Evolutionary conservation across 371 early-diverging fungal genomes (phyloP).

Genomic region (Choanephora cucurbitarum): DNA sequence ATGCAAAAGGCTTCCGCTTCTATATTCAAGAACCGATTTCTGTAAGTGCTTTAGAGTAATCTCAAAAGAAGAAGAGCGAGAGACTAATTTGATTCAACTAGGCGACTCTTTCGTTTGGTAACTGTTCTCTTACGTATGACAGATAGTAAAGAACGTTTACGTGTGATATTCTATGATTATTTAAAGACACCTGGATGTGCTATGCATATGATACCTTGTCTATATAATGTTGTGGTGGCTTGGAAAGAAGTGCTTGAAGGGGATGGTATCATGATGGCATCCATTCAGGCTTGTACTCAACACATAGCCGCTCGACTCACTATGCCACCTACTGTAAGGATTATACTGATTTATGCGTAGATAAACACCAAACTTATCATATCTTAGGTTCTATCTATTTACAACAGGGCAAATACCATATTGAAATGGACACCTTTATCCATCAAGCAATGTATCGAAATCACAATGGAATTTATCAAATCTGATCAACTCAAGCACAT

Average conservation of each 20-base stretch:
- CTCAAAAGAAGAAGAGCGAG: no score
- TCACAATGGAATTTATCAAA: no score
- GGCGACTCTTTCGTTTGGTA: not conserved
- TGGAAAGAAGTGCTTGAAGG: not conserved
- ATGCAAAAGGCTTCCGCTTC: not conserved
- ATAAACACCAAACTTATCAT: no score
- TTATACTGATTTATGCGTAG: no score
- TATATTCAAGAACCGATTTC: not conserved
- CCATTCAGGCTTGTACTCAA: not conserved
- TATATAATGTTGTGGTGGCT: not conserved
- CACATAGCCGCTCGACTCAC: not conserved
- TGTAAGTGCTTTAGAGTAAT: not conserved
- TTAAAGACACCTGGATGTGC: not conserved
- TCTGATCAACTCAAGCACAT: no score
- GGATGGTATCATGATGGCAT: no score
- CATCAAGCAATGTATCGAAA: no score
- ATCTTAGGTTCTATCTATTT: no score
- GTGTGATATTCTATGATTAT: not conserved
- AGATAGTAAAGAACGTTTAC: not conserved
- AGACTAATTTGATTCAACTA: not conserved
- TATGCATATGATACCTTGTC: not conserved
- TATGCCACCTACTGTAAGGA: no score
- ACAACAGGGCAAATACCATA: no score
- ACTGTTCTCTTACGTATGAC: not conserved
- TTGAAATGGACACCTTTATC: no score